Evolutionary conservation across 1,139 yeast genomes (phyloP).

Genomic region (Scheffersomyces titani): DNA sequence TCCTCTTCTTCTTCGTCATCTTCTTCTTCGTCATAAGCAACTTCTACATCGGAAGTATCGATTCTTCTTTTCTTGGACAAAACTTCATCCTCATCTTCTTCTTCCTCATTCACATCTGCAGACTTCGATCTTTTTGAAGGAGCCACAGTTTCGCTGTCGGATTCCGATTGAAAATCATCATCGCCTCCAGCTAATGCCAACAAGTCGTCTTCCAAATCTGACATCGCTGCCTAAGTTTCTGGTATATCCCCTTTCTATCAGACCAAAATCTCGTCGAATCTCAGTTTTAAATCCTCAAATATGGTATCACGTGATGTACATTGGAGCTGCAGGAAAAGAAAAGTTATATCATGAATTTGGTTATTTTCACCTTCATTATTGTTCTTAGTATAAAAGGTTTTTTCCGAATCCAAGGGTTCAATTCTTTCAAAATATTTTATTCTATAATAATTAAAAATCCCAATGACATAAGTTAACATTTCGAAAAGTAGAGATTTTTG

Average conservation of each 20-base stretch:
- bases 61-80: constrained; percentile 12
- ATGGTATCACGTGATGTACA: background rate
- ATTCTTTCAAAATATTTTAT: too few species aligned
- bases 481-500: too few species aligned
- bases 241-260: background rate
- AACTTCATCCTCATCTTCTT: constrained; percentile 22
- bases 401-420: too few species aligned
- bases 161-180: constrained; percentile 30
- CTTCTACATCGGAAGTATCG: constrained; percentile 14
- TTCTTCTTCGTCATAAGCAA: constrained; percentile 37
- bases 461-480: too few species aligned
- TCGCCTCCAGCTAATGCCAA: constrained; percentile 88
- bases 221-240: constrained; percentile 25
- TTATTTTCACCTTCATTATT: too few species aligned
- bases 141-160: constrained; percentile 28
- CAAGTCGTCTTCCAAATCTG: constrained; percentile 84
- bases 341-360: too few species aligned
- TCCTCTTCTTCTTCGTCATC: constrained; percentile 36
- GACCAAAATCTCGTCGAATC: background rate
- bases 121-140: constrained; percentile 13
- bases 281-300: background rate
- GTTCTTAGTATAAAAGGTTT: too few species aligned
- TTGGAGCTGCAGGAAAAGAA: background rate
- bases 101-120: constrained; percentile 14
- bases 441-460: too few species aligned